Evolutionary conservation across 495 filamentous ascomycete genomes (phyloP).

Genomic region (Astrocystis sublimbata): DNA sequence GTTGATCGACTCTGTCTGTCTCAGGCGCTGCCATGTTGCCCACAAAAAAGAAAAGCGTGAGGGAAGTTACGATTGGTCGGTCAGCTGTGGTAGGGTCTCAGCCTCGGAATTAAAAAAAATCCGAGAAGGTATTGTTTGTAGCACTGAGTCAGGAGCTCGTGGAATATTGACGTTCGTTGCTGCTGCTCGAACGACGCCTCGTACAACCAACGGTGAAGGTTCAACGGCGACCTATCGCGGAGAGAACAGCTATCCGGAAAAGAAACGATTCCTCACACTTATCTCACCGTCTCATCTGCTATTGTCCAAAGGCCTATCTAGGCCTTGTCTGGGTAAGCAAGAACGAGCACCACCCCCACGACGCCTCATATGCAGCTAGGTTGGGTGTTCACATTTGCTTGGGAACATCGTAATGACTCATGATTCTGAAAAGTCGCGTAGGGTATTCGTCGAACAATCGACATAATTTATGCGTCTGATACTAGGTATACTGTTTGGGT

Average conservation of each 20-base stretch:
- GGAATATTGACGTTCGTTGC: background rate
- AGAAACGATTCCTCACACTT: background rate
- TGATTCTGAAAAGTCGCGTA: too few relatives aligned
- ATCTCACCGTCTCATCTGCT: background rate
- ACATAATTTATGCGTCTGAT: too few relatives aligned
- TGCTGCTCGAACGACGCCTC: background rate
- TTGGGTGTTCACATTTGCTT: too few relatives aligned
- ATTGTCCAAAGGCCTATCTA: background rate
- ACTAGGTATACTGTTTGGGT: too few relatives aligned
- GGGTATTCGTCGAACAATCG: too few relatives aligned
- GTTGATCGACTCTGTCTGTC: background rate
- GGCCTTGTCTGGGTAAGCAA: background rate
- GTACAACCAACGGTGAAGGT: background rate
- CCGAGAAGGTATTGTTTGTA: too few relatives aligned
- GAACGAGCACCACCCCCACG: background rate
- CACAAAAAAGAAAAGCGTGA: background rate
- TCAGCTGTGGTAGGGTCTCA: background rate
- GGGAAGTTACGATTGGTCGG: background rate
- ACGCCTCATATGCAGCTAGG: background rate
- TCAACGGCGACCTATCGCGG: background rate
- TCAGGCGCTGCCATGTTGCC: background rate
- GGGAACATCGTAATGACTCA: too few relatives aligned
- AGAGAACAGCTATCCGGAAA: background rate
- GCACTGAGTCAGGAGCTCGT: background rate
- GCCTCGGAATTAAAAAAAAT: background rate